A percentile compares a stretch with the other conserved stretches of the same genome.
These are phyloP conservation scores for Umbilicus rupestris DNA, from an alignment of 164 flowering plant genomes.

Conservation along the genomic window DNA sequence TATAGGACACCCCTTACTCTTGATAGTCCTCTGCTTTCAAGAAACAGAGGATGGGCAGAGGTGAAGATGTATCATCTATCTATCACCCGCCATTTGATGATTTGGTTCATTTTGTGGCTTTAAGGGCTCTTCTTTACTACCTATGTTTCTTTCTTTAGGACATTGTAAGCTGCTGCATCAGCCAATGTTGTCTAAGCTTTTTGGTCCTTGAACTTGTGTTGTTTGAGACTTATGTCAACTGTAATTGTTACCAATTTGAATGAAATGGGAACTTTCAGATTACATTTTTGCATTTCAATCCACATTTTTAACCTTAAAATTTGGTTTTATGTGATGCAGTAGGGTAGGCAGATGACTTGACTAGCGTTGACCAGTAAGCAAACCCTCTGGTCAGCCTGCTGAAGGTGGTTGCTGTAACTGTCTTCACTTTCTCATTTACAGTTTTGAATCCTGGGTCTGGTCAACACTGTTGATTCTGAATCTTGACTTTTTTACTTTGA, in stretches of 20 bases:
- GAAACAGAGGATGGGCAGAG: neutral
- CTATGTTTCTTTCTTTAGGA: neutral
- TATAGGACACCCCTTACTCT: neutral
- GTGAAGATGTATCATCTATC: neutral
- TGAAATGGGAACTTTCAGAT: neutral
- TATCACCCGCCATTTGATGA: conserved; percentile 6
- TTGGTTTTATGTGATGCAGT: no score
- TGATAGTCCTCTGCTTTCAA: neutral
- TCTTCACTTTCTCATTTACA: no score
- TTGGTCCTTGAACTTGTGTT: neutral
- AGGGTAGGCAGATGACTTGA: no score
- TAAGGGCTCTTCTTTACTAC: neutral
- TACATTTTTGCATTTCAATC: neutral
- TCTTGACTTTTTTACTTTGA: neutral
- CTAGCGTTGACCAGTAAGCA: neutral
- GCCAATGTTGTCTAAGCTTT: neutral
- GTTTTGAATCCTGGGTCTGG: neutral
- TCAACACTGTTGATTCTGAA: neutral
- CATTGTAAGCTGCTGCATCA: neutral
- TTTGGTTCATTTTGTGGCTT: neutral
- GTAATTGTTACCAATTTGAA: neutral
- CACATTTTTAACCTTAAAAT: no score
- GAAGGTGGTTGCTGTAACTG: neutral
- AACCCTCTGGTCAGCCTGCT: neutral
- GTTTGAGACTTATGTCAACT: neutral